phyloP scores from a whole-genome alignment of 2,329 filamentous ascomycete species.

The Penicillium sp. region DNA sequence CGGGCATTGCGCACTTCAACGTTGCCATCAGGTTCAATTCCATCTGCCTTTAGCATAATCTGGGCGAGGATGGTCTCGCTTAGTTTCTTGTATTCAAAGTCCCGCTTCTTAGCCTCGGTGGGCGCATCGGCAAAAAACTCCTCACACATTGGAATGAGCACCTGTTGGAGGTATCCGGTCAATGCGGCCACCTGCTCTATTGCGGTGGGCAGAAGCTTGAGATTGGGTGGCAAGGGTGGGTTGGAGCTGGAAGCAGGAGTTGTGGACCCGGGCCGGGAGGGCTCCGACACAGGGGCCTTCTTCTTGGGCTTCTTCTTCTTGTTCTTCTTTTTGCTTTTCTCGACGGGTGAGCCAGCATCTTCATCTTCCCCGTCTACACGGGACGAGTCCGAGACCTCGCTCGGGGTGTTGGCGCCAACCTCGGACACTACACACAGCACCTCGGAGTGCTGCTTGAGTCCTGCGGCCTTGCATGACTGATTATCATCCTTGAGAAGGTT shows the following conservation, averaged over 20 bases:
- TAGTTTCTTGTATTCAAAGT: constrained; percentile 46
- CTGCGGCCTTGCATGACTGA: constrained; percentile 41
- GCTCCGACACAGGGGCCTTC: constrained; percentile 2
- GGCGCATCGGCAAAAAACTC: constrained; percentile 42
- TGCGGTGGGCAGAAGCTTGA: constrained; percentile 33
- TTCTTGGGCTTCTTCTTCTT: constrained; percentile 18
- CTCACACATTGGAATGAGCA: constrained; percentile 40
- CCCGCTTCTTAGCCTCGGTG: constrained; percentile 38
- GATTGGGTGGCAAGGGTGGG: constrained; percentile 35
- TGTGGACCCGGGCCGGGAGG: constrained; percentile 20
- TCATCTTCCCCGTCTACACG: constrained; percentile 20
- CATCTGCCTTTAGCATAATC: constrained; percentile 59
- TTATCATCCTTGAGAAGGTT: constrained; percentile 44
- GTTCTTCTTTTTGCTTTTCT: constrained; percentile 31
- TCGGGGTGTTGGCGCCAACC: constrained; percentile 31
- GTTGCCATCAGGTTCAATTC: constrained; percentile 69
- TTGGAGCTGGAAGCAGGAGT: constrained; percentile 13
- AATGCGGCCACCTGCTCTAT: constrained; percentile 42
- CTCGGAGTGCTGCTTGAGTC: constrained; percentile 50
- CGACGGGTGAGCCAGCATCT: constrained; percentile 9
- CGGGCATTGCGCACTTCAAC: constrained; percentile 56
- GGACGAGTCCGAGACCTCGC: constrained; percentile 33
- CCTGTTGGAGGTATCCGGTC: constrained; percentile 35
- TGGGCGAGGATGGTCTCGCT: constrained; percentile 46
- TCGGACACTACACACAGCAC: constrained; percentile 48